phyloP scores from a whole-genome alignment of 257 asterid genomes.

The Nicotiana obtusifolia region DNA sequence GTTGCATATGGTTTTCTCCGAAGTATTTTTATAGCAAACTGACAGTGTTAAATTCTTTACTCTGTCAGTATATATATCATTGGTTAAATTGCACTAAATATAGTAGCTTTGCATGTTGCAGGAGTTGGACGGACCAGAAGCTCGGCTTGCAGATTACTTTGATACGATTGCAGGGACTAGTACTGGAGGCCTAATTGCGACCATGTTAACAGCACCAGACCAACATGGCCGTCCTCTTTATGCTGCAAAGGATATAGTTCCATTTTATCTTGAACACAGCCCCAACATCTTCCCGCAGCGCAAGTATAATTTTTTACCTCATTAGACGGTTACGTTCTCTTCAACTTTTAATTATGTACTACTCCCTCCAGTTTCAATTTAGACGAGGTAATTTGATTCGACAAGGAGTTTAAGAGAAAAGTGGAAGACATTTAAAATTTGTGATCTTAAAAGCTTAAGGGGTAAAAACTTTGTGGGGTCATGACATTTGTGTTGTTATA shows the following conservation, averaged over 20 bases:
- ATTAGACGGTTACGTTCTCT: neutral
- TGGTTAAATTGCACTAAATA: neutral
- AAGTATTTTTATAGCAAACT: too few relatives aligned
- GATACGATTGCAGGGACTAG: constrained; percentile 64
- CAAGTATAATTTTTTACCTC: neutral
- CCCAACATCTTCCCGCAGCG: constrained; percentile 38
- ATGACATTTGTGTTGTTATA: too few relatives aligned
- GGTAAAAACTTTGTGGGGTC: too few relatives aligned
- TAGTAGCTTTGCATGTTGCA: neutral
- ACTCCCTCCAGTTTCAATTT: too few relatives aligned
- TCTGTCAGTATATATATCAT: neutral
- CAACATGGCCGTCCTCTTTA: constrained; percentile 36
- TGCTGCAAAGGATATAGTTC: constrained; percentile 45
- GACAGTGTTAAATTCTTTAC: neutral
- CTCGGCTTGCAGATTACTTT: constrained; percentile 54
- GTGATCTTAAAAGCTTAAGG: too few relatives aligned
- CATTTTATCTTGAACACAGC: constrained; percentile 32
- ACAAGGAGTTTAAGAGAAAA: too few relatives aligned
- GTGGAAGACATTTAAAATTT: too few relatives aligned
- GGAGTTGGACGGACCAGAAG: constrained; percentile 48
- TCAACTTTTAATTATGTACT: neutral
- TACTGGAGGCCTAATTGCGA: constrained; percentile 53
- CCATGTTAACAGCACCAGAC: constrained; percentile 54
- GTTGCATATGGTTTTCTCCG: too few relatives aligned
- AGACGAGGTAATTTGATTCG: too few relatives aligned